Evolutionary conservation across 2,329 filamentous ascomycete species (phyloP).

Genomic region (Beauveria brongniartii): DNA sequence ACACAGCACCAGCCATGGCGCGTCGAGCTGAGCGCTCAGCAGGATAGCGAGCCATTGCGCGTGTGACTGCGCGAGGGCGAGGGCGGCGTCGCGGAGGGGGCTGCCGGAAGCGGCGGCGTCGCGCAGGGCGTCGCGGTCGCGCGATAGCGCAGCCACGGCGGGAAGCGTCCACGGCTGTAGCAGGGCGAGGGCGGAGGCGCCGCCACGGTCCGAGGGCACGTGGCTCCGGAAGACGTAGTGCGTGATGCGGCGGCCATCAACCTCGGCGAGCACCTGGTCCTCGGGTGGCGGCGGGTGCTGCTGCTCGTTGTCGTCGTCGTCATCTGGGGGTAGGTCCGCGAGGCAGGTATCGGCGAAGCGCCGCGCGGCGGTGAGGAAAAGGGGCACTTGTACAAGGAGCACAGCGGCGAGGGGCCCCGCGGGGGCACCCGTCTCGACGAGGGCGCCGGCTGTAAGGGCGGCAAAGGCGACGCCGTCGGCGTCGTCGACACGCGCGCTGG

Average conservation of each 20-base stretch:
- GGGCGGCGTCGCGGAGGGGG: background rate
- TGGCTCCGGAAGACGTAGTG: constrained; percentile 1
- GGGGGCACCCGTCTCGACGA: constrained; percentile 4
- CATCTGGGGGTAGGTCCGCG: background rate
- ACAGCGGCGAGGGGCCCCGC: background rate
- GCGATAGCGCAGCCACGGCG: background rate
- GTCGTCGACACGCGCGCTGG: background rate
- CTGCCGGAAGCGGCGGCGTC: background rate
- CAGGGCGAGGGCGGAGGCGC: constrained; percentile 4
- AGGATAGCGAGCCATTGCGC: constrained; percentile 7
- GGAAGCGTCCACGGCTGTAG: constrained; percentile 8
- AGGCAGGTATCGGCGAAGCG: constrained; percentile 3
- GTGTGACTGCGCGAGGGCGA: background rate
- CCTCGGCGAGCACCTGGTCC: constrained; percentile 1
- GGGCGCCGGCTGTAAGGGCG: constrained; percentile 2
- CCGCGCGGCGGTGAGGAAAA: background rate
- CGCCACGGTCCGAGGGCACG: background rate
- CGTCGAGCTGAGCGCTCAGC: constrained; percentile 2
- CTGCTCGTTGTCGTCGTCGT: background rate
- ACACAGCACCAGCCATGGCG: background rate
- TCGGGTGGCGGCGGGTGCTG: background rate
- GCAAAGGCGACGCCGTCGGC: constrained; percentile 6
- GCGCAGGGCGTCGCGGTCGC: background rate
- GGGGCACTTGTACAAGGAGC: background rate
- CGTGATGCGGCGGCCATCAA: constrained; percentile 4